Base-by-base conservation (phyloP, 2,329 filamentous ascomycete genomes). In the Sphaerulina musiva region DNA sequence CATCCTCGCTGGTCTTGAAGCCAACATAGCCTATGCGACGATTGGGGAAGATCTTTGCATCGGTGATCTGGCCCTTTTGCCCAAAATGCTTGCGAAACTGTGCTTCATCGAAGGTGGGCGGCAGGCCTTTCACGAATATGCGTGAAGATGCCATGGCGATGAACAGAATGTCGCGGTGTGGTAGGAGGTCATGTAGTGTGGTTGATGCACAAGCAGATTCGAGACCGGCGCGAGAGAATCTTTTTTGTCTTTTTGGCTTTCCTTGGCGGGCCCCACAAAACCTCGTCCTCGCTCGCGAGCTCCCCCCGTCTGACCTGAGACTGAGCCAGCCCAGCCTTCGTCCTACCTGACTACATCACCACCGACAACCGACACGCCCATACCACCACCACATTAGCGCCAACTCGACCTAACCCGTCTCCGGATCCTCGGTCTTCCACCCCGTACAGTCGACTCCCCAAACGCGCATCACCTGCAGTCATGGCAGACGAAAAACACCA, bases 11-110 rank as follows among this genome's bases (percentile, higher is more conserved):
- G 48, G 82, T 87, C 74, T 88, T 91, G 78, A 92, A 97, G 59
- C 93, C 93, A 56, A 98, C 83, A 78, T 95, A 98, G 64, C 91
- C 93, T 72, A 98, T 96, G 63, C 91, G 83, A 66, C 93, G 83
- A 67, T 90, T 84, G 5, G 89, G 82, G 68, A 97, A 88, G 69
- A 96, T 81, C 79, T 95, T 95, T 65, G 90, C 82, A 74, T 98
- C 93, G 50, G 92, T 97, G 68, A 96, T 82, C 59, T 86, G 77
- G 58, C 85, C 85, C 64, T 82, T 80, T 29, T 64, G 60, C 56
- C 86, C 82, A 72, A 98, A 98, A 74, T 97, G 91, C 69, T 88
- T 90, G 69, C 83, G 84, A 69, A 97, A 87, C 62, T 95, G 87
- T 50, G 85, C 83, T 73, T 95, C 89, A 10, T 84, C 85, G 66